Percentiles rank a stretch among this genome's conserved stretches.
These are phyloP conservation scores for Thraustochytrium striatum DNA, from an alignment of 352 stramenopile genomes.

Conservation along the genomic window DNA sequence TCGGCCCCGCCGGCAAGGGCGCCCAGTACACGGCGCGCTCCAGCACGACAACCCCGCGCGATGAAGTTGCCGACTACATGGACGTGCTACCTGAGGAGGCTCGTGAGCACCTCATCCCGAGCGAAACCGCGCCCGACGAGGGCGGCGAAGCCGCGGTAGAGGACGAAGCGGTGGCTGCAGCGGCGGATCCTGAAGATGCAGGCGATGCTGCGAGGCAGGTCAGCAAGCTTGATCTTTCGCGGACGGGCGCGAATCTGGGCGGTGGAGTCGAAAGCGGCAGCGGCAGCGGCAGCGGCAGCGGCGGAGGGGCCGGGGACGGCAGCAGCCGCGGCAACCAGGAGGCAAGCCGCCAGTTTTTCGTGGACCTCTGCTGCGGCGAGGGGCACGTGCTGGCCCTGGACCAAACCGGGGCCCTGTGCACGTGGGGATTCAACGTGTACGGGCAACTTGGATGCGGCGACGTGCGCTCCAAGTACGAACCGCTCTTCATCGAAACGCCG, in stretches of 20 bases:
- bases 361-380: conserved; percentile 64
- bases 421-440: conserved; percentile 73
- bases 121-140: not conserved
- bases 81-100: conserved; percentile 20
- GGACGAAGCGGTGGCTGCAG: not conserved
- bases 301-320: conserved; percentile 8
- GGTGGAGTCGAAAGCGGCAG: not conserved
- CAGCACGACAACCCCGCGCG: not conserved
- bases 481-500: not conserved
- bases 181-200: not conserved
- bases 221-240: too few species aligned
- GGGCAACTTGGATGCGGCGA: conserved; percentile 68
- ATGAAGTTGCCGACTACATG: conserved; percentile 7
- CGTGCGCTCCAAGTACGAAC: not conserved
- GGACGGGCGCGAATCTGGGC: not conserved
- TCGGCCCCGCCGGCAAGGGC: not conserved
- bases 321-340: conserved; percentile 46
- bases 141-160: not conserved
- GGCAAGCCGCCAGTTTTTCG: conserved; percentile 57
- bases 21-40: not conserved
- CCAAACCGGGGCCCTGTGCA: conserved; percentile 60
- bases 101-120: not conserved
- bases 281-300: not conserved
- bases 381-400: conserved; percentile 67
- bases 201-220: not conserved